phyloP scores from a whole-genome alignment of 768 basidiomycete species.

The Inosperma sp. region DNA sequence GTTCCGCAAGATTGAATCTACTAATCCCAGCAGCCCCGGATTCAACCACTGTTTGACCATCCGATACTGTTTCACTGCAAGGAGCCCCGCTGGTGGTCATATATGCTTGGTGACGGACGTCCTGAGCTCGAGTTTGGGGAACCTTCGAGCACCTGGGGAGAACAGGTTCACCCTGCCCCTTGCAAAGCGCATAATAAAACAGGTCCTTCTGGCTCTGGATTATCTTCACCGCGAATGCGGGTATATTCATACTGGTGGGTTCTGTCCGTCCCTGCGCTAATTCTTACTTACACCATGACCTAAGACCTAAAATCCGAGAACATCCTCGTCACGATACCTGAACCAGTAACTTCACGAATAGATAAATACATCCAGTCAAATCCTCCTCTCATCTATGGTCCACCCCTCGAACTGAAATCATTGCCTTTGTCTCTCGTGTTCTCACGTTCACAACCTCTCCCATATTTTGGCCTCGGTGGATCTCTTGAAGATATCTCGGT shows the following conservation, averaged over 20 bases:
- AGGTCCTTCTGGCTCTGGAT: constrained; percentile 16
- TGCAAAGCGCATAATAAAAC: constrained; percentile 15
- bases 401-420: background rate
- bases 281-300: background rate
- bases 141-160: background rate
- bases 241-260: constrained; percentile 9
- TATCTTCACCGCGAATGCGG: constrained; percentile 19
- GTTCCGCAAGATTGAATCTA: constrained; percentile 10
- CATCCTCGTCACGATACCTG: constrained; percentile 3
- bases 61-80: constrained; percentile 6
- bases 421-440: background rate
- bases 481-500: too few species aligned
- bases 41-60: constrained; percentile 13
- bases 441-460: background rate
- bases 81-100: constrained; percentile 1
- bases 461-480: background rate
- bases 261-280: background rate
- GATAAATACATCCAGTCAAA: background rate
- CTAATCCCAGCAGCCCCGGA: constrained; percentile 11
- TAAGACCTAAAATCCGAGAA: constrained; percentile 6
- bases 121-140: background rate
- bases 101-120: background rate
- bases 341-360: constrained; percentile 4
- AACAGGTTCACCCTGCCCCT: constrained; percentile 11
- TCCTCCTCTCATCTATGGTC: background rate